phyloP scores from a whole-genome alignment of 2,329 filamentous ascomycete genomes.

The Fusarium continuum region DNA sequence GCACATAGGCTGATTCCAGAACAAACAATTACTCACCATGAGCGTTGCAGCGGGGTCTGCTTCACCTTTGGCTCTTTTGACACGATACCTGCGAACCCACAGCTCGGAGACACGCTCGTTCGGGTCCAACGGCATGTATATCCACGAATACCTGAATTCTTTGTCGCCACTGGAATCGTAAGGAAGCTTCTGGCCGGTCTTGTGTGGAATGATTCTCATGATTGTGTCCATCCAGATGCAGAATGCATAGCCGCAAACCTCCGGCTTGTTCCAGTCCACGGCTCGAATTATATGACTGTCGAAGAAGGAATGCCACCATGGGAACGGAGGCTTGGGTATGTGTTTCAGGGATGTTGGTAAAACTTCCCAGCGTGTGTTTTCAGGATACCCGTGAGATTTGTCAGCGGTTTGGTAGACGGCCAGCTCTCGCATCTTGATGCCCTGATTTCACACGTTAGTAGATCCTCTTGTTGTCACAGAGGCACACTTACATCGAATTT shows the following conservation, averaged over 20 bases:
- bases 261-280: background rate
- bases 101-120: background rate
- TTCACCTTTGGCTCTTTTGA: too few species aligned
- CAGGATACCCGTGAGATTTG: fast-evolving
- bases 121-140: background rate
- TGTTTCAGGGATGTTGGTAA: background rate
- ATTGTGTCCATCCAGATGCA: fast-evolving
- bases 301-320: background rate
- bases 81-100: background rate
- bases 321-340: background rate
- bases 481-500: background rate
- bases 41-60: too few species aligned
- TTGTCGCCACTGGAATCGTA: too few species aligned
- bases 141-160: background rate
- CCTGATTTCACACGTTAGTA: background rate
- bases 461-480: background rate
- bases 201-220: fast-evolving
- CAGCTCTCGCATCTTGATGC: background rate
- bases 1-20: too few species aligned
- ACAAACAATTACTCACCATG: too few species aligned
- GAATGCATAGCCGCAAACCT: background rate
- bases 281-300: background rate
- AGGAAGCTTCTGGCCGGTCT: fast-evolving
- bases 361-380: background rate
- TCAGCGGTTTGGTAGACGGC: fast-evolving